Percentiles rank a stretch among this genome's conserved stretches.
phyloP scores from a whole-genome alignment of 139 green algal species.

The Chlamydomonas applanata region DNA sequence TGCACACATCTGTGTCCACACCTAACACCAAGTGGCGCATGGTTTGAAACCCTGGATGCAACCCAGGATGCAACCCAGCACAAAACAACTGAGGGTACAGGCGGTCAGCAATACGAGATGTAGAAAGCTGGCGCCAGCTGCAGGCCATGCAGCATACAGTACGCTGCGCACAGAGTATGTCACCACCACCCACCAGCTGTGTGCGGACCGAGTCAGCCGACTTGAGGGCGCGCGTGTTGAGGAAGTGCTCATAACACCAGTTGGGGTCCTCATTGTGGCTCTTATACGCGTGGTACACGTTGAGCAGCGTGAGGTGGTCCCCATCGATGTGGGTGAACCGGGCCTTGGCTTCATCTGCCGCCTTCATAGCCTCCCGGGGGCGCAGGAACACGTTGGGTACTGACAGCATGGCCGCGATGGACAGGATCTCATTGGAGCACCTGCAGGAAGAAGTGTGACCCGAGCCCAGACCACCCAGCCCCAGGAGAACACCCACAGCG shows the following conservation, averaged over 20 bases:
- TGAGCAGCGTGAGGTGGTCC: conserved; percentile 98
- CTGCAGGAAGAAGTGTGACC: conserved; percentile 12
- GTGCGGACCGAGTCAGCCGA: conserved; percentile 90
- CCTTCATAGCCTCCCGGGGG: conserved; percentile 83
- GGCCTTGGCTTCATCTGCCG: conserved; percentile 94
- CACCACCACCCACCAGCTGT: conserved; percentile 74
- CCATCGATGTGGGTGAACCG: conserved; percentile 93
- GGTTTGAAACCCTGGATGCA: too few species aligned
- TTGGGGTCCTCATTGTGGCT: conserved; percentile 75
- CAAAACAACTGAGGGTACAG: too few species aligned
- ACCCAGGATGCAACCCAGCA: too few species aligned
- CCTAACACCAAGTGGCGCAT: too few species aligned
- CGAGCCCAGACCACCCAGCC: not conserved
- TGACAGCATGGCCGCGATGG: conserved; percentile 94
- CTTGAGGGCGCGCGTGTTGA: conserved; percentile 92
- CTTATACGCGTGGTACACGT: conserved; percentile 99
- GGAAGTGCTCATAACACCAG: conserved; percentile 97
- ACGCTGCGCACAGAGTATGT: too few species aligned
- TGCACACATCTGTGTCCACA: too few species aligned
- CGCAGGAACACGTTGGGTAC: conserved; percentile 94
- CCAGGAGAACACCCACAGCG: not conserved
- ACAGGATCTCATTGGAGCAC: conserved; percentile 97
- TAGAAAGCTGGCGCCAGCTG: too few species aligned
- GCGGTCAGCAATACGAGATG: too few species aligned
- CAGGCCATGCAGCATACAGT: too few species aligned